These are phyloP conservation scores for Pseudoneurospora amorphoporcata DNA, from an alignment of 495 filamentous ascomycete species.

Conservation along the genomic window DNA sequence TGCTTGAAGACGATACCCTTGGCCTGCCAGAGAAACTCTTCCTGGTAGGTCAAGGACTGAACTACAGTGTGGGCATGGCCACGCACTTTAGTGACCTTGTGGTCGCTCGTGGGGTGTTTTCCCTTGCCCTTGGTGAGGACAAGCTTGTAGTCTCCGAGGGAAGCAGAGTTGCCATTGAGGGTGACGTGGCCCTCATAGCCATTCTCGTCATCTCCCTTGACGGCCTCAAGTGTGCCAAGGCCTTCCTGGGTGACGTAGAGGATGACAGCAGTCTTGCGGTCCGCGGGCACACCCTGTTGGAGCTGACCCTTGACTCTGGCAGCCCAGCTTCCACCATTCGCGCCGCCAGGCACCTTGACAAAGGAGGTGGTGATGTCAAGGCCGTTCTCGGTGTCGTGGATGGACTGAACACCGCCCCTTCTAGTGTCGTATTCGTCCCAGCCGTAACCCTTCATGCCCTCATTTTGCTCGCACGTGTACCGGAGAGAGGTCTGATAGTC, in stretches of 20 bases:
- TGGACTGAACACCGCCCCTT: conserved; percentile 75
- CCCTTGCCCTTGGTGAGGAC: conserved; percentile 61
- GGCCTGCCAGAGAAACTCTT: conserved; percentile 72
- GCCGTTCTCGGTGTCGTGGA: conserved; percentile 77
- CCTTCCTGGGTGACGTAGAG: conserved; percentile 79
- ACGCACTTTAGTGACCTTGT: conserved; percentile 46
- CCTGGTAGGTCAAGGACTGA: conserved; percentile 54
- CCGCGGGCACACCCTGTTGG: conserved; percentile 48
- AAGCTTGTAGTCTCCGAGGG: conserved; percentile 77
- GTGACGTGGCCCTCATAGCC: conserved; percentile 61
- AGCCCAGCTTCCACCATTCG: conserved; percentile 85
- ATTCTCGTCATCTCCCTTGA: conserved; percentile 34
- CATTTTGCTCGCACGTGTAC: conserved; percentile 92
- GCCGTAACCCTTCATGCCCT: conserved; percentile 90
- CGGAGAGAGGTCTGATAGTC: conserved; percentile 73
- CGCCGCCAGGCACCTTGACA: conserved; percentile 82
- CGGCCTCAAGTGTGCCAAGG: conserved; percentile 45
- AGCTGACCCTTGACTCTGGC: conserved; percentile 76
- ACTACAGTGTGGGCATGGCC: conserved; percentile 71
- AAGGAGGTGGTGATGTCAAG: conserved; percentile 88
- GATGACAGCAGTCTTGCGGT: conserved; percentile 64
- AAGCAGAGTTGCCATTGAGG: conserved; percentile 60
- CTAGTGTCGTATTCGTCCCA: conserved; percentile 95
- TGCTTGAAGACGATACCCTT: conserved; percentile 71
- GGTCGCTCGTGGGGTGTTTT: conserved; percentile 50